phyloP scores from a whole-genome alignment of 2,329 filamentous ascomycete species.

The Amauroascus verrucosus region DNA sequence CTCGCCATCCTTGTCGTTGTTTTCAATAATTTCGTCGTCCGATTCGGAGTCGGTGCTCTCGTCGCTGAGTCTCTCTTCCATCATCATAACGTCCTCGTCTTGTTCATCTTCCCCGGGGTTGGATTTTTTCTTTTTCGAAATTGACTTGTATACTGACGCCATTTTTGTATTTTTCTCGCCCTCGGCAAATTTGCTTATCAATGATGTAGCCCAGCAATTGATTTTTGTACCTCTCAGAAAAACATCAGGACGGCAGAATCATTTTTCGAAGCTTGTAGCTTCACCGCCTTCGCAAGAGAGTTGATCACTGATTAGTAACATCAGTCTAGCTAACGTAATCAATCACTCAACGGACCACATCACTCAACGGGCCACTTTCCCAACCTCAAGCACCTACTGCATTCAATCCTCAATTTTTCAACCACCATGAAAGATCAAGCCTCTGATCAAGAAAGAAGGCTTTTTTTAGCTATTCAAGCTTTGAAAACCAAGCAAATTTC shows the following conservation, averaged over 20 bases:
- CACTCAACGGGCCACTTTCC: no score
- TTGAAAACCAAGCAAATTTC: neutral
- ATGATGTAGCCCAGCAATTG: neutral
- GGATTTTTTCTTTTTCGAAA: slow-evolving; percentile 30
- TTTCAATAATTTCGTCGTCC: slow-evolving; percentile 53
- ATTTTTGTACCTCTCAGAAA: neutral
- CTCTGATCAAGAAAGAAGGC: neutral
- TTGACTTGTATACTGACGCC: slow-evolving; percentile 49
- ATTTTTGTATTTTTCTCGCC: slow-evolving; percentile 30
- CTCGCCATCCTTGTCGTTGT: slow-evolving; percentile 17
- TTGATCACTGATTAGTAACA: neutral
- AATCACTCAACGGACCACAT: no score
- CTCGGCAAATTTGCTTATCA: neutral
- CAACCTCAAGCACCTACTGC: no score
- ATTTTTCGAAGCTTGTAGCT: neutral
- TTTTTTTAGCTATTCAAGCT: neutral
- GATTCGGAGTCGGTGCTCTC: slow-evolving; percentile 27
- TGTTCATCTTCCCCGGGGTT: slow-evolving; percentile 3
- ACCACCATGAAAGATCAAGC: no score
- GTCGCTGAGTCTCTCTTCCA: slow-evolving; percentile 17
- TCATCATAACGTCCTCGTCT: slow-evolving; percentile 16
- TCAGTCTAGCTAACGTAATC: neutral
- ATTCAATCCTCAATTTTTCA: no score
- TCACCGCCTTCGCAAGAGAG: slow-evolving; percentile 6
- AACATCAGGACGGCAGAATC: slow-evolving; percentile 7